Conservation (phyloP, 805 yeast species). For the Monosporozyma solicola region DNA sequence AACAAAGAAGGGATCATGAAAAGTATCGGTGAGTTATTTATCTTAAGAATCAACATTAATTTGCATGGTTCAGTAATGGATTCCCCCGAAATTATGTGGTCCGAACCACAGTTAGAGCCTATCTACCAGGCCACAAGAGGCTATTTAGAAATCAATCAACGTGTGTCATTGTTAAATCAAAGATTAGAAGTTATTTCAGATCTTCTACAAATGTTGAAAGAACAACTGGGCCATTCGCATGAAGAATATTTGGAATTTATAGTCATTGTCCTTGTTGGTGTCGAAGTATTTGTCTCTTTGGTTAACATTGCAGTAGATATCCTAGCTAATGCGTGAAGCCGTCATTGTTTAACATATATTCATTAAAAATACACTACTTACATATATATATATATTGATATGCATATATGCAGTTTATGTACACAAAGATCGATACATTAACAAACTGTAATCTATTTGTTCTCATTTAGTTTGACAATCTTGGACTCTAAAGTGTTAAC, state of each 20-base stretch:
- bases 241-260: conserved; percentile 87
- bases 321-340: conserved; percentile 24
- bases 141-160: conserved; percentile 86
- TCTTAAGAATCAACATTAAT: conserved; percentile 72
- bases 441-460: not conserved
- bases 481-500: conserved; percentile 55
- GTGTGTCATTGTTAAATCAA: conserved; percentile 84
- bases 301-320: conserved; percentile 66
- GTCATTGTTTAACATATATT: not conserved
- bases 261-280: conserved; percentile 83
- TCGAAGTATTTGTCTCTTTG: conserved; percentile 82
- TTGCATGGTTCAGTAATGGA: conserved; percentile 84
- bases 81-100: conserved; percentile 98
- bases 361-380: not conserved
- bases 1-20: conserved; percentile 92
- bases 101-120: conserved; percentile 96
- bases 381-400: not conserved
- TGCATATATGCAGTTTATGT: not conserved
- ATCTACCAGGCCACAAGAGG: conserved; percentile 96
- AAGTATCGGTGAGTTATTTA: conserved; percentile 91
- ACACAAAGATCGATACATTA: not conserved
- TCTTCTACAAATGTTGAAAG: conserved; percentile 89
- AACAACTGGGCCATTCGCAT: conserved; percentile 91
- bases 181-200: conserved; percentile 90
- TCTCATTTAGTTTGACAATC: conserved; percentile 18